phyloP scores from a whole-genome alignment of 2,329 filamentous ascomycete genomes.

The Apiospora malaysiana region DNA sequence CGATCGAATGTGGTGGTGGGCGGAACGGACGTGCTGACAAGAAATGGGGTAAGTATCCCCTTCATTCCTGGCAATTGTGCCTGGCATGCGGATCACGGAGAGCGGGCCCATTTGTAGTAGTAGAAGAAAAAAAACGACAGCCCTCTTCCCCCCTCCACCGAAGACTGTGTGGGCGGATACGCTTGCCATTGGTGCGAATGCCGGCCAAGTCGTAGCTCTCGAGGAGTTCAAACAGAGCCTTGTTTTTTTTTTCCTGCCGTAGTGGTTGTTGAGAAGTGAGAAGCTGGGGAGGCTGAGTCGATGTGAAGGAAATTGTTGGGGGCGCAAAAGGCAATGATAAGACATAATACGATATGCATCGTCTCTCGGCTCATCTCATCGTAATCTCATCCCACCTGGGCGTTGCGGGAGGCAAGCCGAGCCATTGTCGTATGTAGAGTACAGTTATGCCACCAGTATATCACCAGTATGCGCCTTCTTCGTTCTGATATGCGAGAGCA shows the following conservation, averaged over 20 bases:
- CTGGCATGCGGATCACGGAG: background rate
- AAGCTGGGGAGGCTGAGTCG: background rate
- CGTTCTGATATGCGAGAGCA: background rate
- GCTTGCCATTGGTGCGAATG: background rate
- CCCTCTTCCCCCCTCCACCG: background rate
- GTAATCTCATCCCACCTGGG: background rate
- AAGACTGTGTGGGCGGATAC: background rate
- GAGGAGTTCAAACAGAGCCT: background rate
- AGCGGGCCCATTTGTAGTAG: background rate
- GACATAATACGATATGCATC: conserved; percentile 12
- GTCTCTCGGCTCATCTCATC: conserved; percentile 1
- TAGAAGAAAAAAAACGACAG: background rate
- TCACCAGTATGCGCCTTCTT: background rate
- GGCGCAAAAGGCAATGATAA: background rate
- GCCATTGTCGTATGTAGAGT: background rate
- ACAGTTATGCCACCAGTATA: background rate
- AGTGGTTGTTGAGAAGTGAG: background rate
- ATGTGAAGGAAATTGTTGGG: conserved; percentile 5
- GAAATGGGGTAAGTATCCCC: background rate
- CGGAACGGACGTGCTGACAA: background rate
- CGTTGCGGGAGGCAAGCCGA: background rate
- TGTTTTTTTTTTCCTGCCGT: too few species aligned
- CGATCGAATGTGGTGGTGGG: background rate
- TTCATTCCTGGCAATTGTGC: background rate
- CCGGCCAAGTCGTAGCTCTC: background rate